Evolutionary conservation across 495 filamentous ascomycete species (phyloP), one percentile per base, ranked within the genome.

Genomic region (Tuber indicum): DNA sequence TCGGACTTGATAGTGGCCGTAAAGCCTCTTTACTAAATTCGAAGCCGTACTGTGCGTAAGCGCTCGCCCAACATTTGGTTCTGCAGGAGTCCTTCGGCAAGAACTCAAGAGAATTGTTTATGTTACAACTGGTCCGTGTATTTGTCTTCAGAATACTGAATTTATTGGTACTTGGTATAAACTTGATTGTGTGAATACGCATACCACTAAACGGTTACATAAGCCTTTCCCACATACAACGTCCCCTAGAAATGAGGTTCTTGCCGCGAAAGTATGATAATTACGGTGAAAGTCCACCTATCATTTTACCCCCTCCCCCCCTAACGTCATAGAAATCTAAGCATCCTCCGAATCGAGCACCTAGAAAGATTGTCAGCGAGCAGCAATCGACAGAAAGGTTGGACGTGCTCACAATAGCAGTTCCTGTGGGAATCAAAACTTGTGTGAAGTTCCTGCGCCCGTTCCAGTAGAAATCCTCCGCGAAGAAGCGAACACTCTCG

Each of bases 391-490:
- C 17, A 66, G 12, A 26, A 5, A 62, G 12, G 58, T 26, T 66
- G 26, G n/a, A 7, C 36, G 26, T 42, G 19, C 92, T 90, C 87
- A 97, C 94, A 83, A 98, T 84, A 45, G 94, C 96, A 74, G 92
- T 93, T 78, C 96, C 88, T 43, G 89, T 89, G 44, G 96, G 96
- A 74, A 97, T 89, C 84, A 98, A 99, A 44, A 97, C 90, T 85
- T 98, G 96, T 58, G 92, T 88, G 84, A 92, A 98, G 84, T 99
- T 99, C 85, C 86, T 89, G 77, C 96, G 85, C 2, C 88, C 91
- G 84, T 98, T 98, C 96, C 96, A 98, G 81, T 86, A 86, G 82
- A 97, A 87, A 49, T 93, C 89, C 52, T 93, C 96, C 2, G 95
- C 98, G 82, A 97, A 97, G 88, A 94, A 98, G 69, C 92, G 86